Percentiles rank a stretch among this genome's conserved stretches.
phyloP scores from a whole-genome alignment of 108 stramenopile genomes.

The Aurantiochytrium sp. region DNA sequence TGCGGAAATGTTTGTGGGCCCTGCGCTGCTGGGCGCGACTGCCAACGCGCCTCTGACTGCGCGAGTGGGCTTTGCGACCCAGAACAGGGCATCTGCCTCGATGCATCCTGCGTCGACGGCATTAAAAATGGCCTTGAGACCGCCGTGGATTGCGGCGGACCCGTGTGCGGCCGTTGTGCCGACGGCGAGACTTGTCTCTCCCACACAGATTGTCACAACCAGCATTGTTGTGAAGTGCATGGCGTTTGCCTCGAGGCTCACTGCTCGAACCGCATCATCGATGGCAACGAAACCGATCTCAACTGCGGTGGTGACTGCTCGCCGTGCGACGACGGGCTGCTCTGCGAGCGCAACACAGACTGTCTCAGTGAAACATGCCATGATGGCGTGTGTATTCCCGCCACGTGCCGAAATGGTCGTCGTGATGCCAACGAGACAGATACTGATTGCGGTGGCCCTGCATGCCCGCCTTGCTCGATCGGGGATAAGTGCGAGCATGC shows the following conservation, averaged over 20 bases:
- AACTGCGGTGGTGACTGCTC: conserved; percentile 20
- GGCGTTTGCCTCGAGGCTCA: neutral
- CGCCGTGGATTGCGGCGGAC: neutral
- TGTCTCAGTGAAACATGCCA: neutral
- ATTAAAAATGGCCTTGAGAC: neutral
- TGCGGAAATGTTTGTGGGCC: neutral
- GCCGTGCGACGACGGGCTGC: neutral
- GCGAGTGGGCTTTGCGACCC: neutral
- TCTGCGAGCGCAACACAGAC: conserved; percentile 10
- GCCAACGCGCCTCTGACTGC: neutral
- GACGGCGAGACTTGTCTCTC: neutral
- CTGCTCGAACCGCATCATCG: conserved; percentile 9
- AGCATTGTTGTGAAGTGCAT: neutral
- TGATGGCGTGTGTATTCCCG: neutral
- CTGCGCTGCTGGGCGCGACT: neutral
- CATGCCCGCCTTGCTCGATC: neutral
- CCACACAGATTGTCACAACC: neutral
- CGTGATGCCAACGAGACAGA: conserved; percentile 19
- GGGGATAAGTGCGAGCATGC: neutral
- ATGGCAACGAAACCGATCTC: conserved; percentile 17
- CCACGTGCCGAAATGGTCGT: conserved; percentile 14
- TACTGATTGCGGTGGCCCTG: conserved; percentile 13
- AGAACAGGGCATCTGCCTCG: neutral
- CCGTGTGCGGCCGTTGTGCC: neutral
- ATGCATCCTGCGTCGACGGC: neutral